Conservation (phyloP, 345 rosid genomes). For the Chamaenerion angustifolium region DNA sequence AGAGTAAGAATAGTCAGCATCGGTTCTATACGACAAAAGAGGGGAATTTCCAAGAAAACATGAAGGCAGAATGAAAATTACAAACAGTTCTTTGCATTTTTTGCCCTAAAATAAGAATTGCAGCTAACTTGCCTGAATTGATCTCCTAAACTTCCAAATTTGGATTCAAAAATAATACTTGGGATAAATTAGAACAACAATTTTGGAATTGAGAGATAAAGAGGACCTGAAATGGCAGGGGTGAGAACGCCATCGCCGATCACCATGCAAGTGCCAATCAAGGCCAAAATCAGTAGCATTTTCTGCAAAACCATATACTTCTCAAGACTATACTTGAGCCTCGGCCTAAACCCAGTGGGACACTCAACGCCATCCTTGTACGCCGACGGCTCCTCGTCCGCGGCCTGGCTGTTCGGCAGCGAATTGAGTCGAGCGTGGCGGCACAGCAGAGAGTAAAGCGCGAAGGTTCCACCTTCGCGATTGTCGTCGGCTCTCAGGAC, state of each 20-base stretch:
- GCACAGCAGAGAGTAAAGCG: constrained; percentile 72
- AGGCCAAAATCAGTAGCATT: constrained; percentile 57
- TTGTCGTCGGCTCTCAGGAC: constrained; percentile 84
- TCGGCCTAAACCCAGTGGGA: constrained; percentile 26
- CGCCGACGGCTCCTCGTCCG: constrained; percentile 58
- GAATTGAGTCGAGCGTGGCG: constrained; percentile 82
- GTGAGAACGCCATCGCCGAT: constrained; percentile 80
- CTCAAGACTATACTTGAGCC: constrained; percentile 57
- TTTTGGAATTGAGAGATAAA: neutral
- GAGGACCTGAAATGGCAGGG: constrained; percentile 70
- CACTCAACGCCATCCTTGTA: constrained; percentile 37
- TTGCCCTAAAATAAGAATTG: no score
- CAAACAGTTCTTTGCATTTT: no score
- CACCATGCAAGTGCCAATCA: constrained; percentile 94
- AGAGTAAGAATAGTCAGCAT: no score
- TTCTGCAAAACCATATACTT: constrained; percentile 54
- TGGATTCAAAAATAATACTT: neutral
- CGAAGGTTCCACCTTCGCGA: constrained; percentile 93
- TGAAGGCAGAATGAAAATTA: no score
- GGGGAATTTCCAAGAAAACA: no score
- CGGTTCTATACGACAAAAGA: no score
- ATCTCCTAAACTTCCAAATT: constrained; percentile 6
- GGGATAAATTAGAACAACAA: neutral
- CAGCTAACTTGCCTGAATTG: no score
- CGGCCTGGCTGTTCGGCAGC: constrained; percentile 65